Conservation (phyloP, 208 protist genomes). For the Leishmania tarentolae region DNA sequence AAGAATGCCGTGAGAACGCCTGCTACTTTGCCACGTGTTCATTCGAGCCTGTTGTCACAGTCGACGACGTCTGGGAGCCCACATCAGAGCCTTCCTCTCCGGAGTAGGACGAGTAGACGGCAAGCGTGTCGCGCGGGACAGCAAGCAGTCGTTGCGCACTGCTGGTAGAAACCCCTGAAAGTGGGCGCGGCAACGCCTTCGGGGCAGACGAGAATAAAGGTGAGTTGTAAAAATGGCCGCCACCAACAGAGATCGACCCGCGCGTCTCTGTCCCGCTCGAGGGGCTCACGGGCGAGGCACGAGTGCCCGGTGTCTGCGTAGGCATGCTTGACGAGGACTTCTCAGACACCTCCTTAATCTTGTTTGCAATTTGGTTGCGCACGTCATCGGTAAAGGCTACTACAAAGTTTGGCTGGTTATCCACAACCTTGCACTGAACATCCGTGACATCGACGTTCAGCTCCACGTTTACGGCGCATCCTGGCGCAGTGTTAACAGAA, state of each 20-base stretch:
- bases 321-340: conserved; percentile 10
- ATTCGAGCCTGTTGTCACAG: background rate
- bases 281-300: conserved; percentile 3
- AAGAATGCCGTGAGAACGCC: background rate
- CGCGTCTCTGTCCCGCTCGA: conserved; percentile 11
- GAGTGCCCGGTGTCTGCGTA: conserved; percentile 2
- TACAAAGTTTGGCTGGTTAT: conserved; percentile 77
- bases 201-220: conserved; percentile 22
- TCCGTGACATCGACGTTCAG: conserved; percentile 77
- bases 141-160: conserved; percentile 20
- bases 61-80: conserved; percentile 15
- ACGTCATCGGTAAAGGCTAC: conserved; percentile 79
- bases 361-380: conserved; percentile 57
- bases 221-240: conserved; percentile 41
- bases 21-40: conserved; percentile 1
- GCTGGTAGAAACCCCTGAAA: conserved; percentile 25
- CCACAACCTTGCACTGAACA: conserved; percentile 75
- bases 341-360: conserved; percentile 64
- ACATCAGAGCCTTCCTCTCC: conserved; percentile 17
- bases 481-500: conserved; percentile 57
- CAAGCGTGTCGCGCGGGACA: conserved; percentile 12
- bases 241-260: background rate
- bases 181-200: conserved; percentile 13
- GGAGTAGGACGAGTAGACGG: conserved; percentile 16
- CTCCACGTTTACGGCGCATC: conserved; percentile 63